Evolutionary conservation across 2,329 filamentous ascomycete species (phyloP), one percentile per base, ranked within the genome.

Genomic region (Xylaria sp.): DNA sequence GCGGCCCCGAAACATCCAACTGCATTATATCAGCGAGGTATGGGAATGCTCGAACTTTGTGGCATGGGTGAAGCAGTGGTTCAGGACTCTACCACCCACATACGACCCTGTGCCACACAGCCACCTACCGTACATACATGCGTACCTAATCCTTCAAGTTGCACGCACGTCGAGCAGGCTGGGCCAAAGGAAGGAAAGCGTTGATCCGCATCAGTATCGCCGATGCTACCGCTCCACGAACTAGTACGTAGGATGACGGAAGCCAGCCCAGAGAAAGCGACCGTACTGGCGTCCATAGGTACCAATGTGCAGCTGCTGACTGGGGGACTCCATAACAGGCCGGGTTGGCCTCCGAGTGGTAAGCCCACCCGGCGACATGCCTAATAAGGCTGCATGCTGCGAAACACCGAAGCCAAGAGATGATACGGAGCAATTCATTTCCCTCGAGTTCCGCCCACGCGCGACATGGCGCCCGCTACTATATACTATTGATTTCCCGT

Each of bases 331-430:
- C 65, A 68, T 65, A 65, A 53, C 65, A 42, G 24, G 65, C 63
- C 65, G 65, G 65, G 61, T 62, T 55, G 34, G 21, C 32, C 62
- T 54, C 65, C 62, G 64, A 69, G 65, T 70, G 65, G 65, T 45
- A 59, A 54, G 48, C 47, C 56, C 54, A 53, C 48, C 61, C 65
- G 54, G 61, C 61, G 58, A 62, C 48, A 62, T 65, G 68, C 68
- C 61, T 62, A 68, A 70, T 68, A 58, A 42, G 62, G 68, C 65
- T 55, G 54, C 45, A 70, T 65, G 61, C 59, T 65, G 68, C 68
- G 68, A 68, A 27, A 47, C 53, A 21, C 68, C 56, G 60, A 64
- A 55, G 48, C 68, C 50, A 61, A 65, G 47, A 24, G 67, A 56
- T 64, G 59, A 60, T 21, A 61, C 54, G 56, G 61, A 61, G 57